Base-by-base conservation (phyloP, 1,284 basidiomycete genomes). In the Leccinum glutinopallens region DNA sequence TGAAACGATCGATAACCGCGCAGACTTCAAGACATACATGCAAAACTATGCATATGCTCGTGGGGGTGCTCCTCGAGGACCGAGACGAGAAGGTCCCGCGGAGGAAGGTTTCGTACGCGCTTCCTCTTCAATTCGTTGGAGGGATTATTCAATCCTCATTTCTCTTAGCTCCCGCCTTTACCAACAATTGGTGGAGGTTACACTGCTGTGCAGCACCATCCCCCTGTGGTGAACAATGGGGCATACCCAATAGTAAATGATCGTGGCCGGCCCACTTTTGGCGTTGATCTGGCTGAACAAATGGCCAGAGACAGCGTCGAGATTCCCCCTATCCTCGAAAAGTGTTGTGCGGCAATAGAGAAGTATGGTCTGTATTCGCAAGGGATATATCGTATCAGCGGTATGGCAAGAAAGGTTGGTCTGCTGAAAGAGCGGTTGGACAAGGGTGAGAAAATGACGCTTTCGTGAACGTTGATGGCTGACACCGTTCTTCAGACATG, bases 11-110 rank as follows among this genome's bases (percentile, higher is more conserved):
- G 97, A 99, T 79, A 96, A 96, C 72, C 87, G 94, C 32, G 83
- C 88, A 51, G 97, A 99, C 78, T 99, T 99, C 80, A 97, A 93
- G 79, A 87, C 86, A 22, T 99, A 92, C 77, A 97, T 99, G 96
- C 93, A 97, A 75, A 95, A 97, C 74, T 99, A 97, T 74, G 90
- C 93, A 1, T 91, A 88, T 69, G 93, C 93, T 6, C 91, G 93
- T 67, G 93, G 87, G 2, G 81, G 82, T 62, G 75, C 72, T 51
- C 80, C 85, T 41, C 84, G 87, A 59, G 93, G 91, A 10, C 93
- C 91, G 19, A 83, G 92, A 64, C 81, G 94, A 69, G 92, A 94
- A 68, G 94, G 93, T 4, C 92, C 92, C 6, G 82, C 85, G 67
- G 92, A 96, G 64, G 92, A 96, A 77, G 92, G 93, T 62, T 95